Conservation (phyloP, 2,329 filamentous ascomycete genomes). For the Aspergillus viridinutans region DNA sequence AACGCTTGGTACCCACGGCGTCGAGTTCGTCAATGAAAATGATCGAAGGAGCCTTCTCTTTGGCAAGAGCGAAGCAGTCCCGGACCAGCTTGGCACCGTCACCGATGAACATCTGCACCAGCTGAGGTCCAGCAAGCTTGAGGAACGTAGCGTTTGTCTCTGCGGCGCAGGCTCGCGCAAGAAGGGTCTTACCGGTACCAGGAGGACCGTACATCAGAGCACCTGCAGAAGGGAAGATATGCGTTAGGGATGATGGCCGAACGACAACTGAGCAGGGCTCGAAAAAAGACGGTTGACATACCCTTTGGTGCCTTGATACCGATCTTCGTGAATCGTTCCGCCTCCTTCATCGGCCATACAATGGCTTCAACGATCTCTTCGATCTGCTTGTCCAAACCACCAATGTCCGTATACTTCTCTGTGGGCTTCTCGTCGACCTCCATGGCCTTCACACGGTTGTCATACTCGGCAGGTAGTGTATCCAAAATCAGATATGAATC, state of each 20-base stretch:
- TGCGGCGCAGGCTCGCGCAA: constrained; percentile 92
- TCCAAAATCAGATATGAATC: constrained; percentile 97
- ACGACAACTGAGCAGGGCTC: background rate
- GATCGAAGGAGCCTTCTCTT: constrained; percentile 97
- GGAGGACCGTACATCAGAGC: constrained; percentile 88
- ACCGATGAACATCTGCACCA: constrained; percentile 99
- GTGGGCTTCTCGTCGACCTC: constrained; percentile 99
- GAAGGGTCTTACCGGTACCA: constrained; percentile 49
- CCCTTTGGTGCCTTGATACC: constrained; percentile 99
- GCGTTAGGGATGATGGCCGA: constrained; percentile 7
- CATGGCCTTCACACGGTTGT: constrained; percentile 99
- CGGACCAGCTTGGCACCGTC: constrained; percentile 96
- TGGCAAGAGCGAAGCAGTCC: constrained; percentile 94
- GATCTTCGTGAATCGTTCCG: constrained; percentile 98
- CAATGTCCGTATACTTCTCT: constrained; percentile 97
- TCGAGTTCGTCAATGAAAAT: constrained; percentile 99
- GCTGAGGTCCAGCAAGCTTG: constrained; percentile 93
- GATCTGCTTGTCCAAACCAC: constrained; percentile 97
- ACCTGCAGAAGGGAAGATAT: constrained; percentile 50
- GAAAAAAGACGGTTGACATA: constrained; percentile 42
- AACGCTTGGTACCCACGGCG: constrained; percentile 97
- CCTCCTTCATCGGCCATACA: constrained; percentile 99
- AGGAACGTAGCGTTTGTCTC: constrained; percentile 98
- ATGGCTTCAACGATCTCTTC: constrained; percentile 98
- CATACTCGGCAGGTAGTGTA: constrained; percentile 94